phyloP scores from a whole-genome alignment of 1,284 basidiomycete genomes.

The Sanghuangporus baumii region DNA sequence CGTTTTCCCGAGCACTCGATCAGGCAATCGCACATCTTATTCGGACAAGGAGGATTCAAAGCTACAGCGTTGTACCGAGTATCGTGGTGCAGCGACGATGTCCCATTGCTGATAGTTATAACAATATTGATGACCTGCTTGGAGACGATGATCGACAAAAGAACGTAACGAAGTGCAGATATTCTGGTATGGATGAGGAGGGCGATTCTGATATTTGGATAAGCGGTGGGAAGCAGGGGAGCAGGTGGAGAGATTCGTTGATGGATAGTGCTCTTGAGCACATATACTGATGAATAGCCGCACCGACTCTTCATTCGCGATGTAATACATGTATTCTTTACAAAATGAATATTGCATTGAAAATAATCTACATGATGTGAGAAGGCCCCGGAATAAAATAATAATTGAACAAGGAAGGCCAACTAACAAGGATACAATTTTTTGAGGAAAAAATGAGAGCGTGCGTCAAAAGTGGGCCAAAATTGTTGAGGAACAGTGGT shows the following conservation, averaged over 20 bases:
- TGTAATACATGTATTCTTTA: neutral
- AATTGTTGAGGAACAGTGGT: neutral
- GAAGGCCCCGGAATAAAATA: neutral
- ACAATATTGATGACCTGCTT: conserved; percentile 27
- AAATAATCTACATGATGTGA: neutral
- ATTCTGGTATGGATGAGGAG: neutral
- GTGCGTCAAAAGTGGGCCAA: neutral
- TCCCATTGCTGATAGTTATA: conserved; percentile 51
- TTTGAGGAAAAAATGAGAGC: neutral
- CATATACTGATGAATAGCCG: neutral
- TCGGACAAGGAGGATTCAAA: conserved; percentile 42
- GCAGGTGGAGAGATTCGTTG: conserved; percentile 48
- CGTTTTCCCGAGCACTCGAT: conserved; percentile 72
- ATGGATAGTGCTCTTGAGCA: conserved; percentile 32
- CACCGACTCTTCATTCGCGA: neutral
- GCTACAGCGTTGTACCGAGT: conserved; percentile 61
- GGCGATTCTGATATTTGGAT: conserved; percentile 16
- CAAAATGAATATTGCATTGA: neutral
- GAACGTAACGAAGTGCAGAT: neutral
- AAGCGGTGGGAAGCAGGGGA: conserved; percentile 36
- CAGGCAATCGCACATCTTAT: conserved; percentile 71
- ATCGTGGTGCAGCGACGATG: conserved; percentile 57
- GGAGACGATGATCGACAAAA: neutral
- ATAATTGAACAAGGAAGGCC: neutral
- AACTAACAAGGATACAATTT: neutral